These are phyloP conservation scores for Chaetoscypha palmicola DNA, from an alignment of 2,329 filamentous ascomycete genomes.

Conservation along the genomic window DNA sequence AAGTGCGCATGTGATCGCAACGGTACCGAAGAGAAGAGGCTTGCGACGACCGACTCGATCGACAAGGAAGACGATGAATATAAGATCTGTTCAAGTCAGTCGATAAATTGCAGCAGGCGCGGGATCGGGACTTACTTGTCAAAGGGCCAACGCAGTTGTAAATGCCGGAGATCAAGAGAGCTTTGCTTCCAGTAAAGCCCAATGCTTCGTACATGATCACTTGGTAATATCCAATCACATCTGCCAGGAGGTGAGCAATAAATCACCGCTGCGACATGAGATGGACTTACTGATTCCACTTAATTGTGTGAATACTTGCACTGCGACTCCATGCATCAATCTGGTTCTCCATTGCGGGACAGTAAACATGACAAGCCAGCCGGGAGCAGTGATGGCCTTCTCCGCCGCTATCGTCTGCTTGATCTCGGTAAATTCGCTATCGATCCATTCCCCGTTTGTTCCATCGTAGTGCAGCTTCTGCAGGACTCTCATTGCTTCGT, in stretches of 20 bases:
- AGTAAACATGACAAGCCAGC: slow-evolving; percentile 51
- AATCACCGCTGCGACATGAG: no score
- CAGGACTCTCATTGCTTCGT: slow-evolving; percentile 59
- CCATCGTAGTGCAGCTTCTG: slow-evolving; percentile 65
- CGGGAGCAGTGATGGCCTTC: slow-evolving; percentile 44
- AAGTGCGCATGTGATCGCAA: slow-evolving; percentile 48
- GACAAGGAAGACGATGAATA: slow-evolving; percentile 52
- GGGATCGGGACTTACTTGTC: slow-evolving; percentile 23
- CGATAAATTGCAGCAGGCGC: neutral
- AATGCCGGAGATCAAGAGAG: slow-evolving; percentile 50
- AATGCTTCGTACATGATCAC: slow-evolving; percentile 51
- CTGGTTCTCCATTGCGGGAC: slow-evolving; percentile 53
- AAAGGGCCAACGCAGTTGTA: slow-evolving; percentile 54
- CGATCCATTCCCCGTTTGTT: slow-evolving; percentile 49
- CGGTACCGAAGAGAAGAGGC: slow-evolving; percentile 46
- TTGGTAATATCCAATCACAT: slow-evolving; percentile 57
- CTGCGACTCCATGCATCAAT: slow-evolving; percentile 52
- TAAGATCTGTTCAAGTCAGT: slow-evolving; percentile 37
- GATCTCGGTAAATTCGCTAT: slow-evolving; percentile 52
- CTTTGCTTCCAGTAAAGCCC: slow-evolving; percentile 47
- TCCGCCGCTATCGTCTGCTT: slow-evolving; percentile 55
- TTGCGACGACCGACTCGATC: slow-evolving; percentile 46
- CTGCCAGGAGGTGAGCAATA: no score
- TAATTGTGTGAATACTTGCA: slow-evolving; percentile 61
- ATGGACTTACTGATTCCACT: slow-evolving; percentile 42